These are phyloP conservation scores for Francoa sonchifolia DNA, from an alignment of 441 rosid genomes.

Conservation along the genomic window DNA sequence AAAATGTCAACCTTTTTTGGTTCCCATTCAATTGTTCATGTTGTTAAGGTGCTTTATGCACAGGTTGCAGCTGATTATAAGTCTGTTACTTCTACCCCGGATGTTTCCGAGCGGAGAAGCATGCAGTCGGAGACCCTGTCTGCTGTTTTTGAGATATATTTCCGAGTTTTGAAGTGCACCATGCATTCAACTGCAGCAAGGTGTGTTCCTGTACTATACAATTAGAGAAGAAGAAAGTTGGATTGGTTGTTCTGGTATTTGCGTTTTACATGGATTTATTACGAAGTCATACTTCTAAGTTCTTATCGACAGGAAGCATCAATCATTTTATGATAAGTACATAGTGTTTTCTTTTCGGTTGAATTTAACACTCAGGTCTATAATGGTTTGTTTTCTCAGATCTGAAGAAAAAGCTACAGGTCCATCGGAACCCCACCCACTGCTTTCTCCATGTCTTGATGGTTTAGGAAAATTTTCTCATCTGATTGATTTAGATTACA, in stretches of 20 bases:
- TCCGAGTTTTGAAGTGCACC: slow-evolving; percentile 74
- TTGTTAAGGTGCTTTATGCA: slow-evolving; percentile 10
- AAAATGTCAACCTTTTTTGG: too few species aligned
- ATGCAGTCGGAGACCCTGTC: slow-evolving; percentile 76
- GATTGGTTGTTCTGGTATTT: too few species aligned
- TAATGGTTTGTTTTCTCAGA: slow-evolving; percentile 22
- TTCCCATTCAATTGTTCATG: too few species aligned
- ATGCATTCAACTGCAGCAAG: slow-evolving; percentile 40
- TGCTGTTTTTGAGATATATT: slow-evolving; percentile 81
- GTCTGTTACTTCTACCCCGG: slow-evolving; percentile 48
- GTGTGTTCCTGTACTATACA: slow-evolving; percentile 20
- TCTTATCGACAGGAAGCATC: too few species aligned
- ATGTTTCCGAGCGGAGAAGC: slow-evolving; percentile 48
- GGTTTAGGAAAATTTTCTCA: slow-evolving; percentile 86
- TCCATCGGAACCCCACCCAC: slow-evolving; percentile 44
- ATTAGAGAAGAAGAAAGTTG: slow-evolving; percentile 6
- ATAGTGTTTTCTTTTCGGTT: too few species aligned
- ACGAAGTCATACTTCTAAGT: too few species aligned
- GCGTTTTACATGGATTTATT: too few species aligned
- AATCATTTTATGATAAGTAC: too few species aligned
- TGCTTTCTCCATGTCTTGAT: slow-evolving; percentile 68
- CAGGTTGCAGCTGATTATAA: slow-evolving; percentile 84
- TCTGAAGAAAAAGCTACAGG: slow-evolving; percentile 29
- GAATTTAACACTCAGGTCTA: too few species aligned
- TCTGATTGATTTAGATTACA: slow-evolving; percentile 72